A percentile compares a stretch with the other conserved stretches of the same genome.
These are phyloP conservation scores for Sugiyamaella valdiviana DNA, from an alignment of 805 yeast genomes.

Conservation along the genomic window DNA sequence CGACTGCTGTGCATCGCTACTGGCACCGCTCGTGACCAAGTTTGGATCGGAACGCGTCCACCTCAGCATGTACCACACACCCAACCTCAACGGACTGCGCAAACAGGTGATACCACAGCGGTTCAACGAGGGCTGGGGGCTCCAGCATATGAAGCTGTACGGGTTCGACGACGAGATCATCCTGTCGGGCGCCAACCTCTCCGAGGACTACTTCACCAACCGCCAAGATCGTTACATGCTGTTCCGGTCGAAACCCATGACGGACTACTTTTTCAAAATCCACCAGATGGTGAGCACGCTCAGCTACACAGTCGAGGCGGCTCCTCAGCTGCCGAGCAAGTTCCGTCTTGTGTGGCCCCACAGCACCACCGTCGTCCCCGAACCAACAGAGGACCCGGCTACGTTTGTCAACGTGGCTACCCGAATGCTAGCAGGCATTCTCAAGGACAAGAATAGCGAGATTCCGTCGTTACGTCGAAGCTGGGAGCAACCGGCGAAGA, in stretches of 20 bases:
- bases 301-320: conserved; percentile 58
- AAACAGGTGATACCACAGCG: conserved; percentile 68
- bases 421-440: conserved; percentile 47
- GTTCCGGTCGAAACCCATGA: conserved; percentile 49
- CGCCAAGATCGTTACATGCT: conserved; percentile 89
- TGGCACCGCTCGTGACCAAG: conserved; percentile 58
- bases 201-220: conserved; percentile 86
- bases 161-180: conserved; percentile 90
- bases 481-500: background rate
- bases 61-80: conserved; percentile 83
- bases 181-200: conserved; percentile 85
- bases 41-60: conserved; percentile 65
- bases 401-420: conserved; percentile 38
- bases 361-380: conserved; percentile 50
- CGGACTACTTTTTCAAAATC: conserved; percentile 69
- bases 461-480: background rate
- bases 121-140: conserved; percentile 82
- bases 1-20: conserved; percentile 66
- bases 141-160: conserved; percentile 95
- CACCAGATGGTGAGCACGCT: conserved; percentile 62
- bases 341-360: conserved; percentile 71
- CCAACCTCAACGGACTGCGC: conserved; percentile 65
- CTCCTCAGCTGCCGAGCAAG: conserved; percentile 36
- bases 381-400: conserved; percentile 42
- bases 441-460: background rate